Percentiles rank a stretch among this genome's conserved stretches.
Evolutionary conservation across 2,329 filamentous ascomycete genomes (phyloP).

Genomic region (Alternaria triticina): DNA sequence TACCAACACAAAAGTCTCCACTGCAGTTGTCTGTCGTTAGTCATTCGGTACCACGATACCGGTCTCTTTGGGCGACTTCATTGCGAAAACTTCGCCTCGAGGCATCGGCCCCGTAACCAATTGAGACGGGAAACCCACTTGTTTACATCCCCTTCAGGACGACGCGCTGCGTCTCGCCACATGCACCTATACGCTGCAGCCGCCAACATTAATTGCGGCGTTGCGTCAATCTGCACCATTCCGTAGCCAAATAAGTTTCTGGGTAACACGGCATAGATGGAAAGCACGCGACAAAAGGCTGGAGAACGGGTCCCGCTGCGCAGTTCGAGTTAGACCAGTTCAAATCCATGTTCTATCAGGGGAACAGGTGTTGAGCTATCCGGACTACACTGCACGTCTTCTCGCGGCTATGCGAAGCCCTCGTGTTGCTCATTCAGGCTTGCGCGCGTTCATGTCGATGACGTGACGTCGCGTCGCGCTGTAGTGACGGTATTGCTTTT

Average conservation of each 20-base stretch:
- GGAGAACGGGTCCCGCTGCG: neutral
- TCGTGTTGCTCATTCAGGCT: neutral
- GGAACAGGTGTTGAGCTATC: neutral
- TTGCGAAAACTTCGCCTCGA: neutral
- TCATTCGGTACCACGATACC: neutral
- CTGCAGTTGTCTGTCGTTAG: neutral
- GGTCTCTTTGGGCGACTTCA: neutral
- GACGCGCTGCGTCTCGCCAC: neutral
- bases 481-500: neutral
- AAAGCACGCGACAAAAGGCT: neutral
- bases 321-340: neutral
- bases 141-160: neutral
- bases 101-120: neutral
- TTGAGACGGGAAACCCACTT: neutral
- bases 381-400: neutral
- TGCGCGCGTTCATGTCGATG: neutral
- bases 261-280: neutral
- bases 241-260: neutral
- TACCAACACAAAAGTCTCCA: neutral
- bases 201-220: constrained; percentile 2
- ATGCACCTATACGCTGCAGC: constrained; percentile 3
- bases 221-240: neutral
- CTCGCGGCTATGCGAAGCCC: neutral
- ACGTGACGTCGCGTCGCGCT: neutral
- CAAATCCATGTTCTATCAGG: neutral